These are phyloP conservation scores for Microbotryum saponariae DNA, from an alignment of 1,284 basidiomycete genomes.

Conservation along the genomic window DNA sequence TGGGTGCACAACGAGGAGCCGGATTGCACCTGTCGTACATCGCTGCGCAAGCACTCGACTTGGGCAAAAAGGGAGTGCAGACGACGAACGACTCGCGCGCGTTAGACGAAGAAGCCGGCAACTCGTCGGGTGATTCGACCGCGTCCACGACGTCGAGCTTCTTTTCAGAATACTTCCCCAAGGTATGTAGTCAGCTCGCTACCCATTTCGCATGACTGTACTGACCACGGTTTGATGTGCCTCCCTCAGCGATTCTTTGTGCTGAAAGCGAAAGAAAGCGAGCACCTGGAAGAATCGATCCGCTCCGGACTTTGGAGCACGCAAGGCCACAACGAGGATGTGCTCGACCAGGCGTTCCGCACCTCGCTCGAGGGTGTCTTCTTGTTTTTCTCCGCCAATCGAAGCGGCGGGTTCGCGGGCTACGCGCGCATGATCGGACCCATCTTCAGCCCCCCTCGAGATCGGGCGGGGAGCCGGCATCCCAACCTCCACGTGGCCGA, in stretches of 20 bases:
- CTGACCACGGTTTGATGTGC: background rate
- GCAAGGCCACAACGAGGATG: slow-evolving; percentile 21
- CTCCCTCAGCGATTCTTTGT: slow-evolving; percentile 15
- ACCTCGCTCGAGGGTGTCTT: slow-evolving; percentile 15
- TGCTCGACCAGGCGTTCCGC: slow-evolving; percentile 22
- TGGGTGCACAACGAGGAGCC: slow-evolving; percentile 3
- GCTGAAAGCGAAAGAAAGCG: slow-evolving; percentile 15
- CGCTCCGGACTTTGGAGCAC: slow-evolving; percentile 15
- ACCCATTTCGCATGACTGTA: background rate
- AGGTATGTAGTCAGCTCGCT: background rate
- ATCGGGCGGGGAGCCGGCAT: too few relatives aligned
- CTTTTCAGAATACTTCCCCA: background rate
- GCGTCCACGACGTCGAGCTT: slow-evolving; percentile 1
- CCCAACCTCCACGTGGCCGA: too few relatives aligned
- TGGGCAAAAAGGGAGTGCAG: too few relatives aligned
- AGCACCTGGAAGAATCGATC: slow-evolving; percentile 17
- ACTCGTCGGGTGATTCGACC: background rate
- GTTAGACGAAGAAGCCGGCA: background rate
- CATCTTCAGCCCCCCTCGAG: background rate
- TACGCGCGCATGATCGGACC: background rate
- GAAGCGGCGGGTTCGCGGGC: slow-evolving; percentile 18
- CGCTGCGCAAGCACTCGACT: background rate
- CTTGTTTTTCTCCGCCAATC: slow-evolving; percentile 22
- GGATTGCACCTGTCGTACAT: background rate
- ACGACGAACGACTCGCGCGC: too few relatives aligned